A percentile compares a stretch with the other conserved stretches of the same genome.
Conservation (phyloP, 805 yeast genomes). For the Pichia insulana region DNA sequence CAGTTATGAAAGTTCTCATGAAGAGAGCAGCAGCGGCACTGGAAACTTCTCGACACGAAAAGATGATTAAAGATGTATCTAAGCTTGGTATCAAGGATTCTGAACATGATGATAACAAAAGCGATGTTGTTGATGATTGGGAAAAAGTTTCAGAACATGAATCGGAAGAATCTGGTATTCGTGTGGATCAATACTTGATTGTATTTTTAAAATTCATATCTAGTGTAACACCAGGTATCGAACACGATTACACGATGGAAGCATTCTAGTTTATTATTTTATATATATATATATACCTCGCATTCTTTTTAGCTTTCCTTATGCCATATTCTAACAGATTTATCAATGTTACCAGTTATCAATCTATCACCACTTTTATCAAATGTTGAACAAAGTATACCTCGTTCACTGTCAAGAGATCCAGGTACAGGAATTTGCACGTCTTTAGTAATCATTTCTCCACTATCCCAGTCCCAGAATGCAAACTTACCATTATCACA, state of each 20-base stretch:
- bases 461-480: conserved; percentile 71
- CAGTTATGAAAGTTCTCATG: conserved; percentile 85
- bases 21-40: conserved; percentile 51
- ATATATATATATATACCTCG: background rate
- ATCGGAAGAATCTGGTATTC: conserved; percentile 32
- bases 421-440: conserved; percentile 59
- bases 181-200: conserved; percentile 87
- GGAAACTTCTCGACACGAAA: conserved; percentile 19
- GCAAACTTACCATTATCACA: conserved; percentile 74
- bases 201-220: conserved; percentile 90
- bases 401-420: conserved; percentile 53
- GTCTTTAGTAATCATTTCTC: conserved; percentile 49
- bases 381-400: conserved; percentile 63
- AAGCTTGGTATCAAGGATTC: conserved; percentile 38
- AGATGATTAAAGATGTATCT: conserved; percentile 35
- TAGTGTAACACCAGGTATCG: conserved; percentile 95
- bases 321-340: conserved; percentile 71
- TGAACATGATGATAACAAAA: conserved; percentile 13
- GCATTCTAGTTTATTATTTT: conserved; percentile 42
- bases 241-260: conserved; percentile 97
- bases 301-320: conserved; percentile 21
- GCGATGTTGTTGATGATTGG: conserved; percentile 21
- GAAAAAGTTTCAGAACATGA: conserved; percentile 4
- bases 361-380: conserved; percentile 75
- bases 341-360: conserved; percentile 86